A percentile compares a stretch with the other conserved stretches of the same genome.
These are phyloP conservation scores for Xylaria sp. DNA, from an alignment of 2,329 filamentous ascomycete genomes.

Conservation along the genomic window DNA sequence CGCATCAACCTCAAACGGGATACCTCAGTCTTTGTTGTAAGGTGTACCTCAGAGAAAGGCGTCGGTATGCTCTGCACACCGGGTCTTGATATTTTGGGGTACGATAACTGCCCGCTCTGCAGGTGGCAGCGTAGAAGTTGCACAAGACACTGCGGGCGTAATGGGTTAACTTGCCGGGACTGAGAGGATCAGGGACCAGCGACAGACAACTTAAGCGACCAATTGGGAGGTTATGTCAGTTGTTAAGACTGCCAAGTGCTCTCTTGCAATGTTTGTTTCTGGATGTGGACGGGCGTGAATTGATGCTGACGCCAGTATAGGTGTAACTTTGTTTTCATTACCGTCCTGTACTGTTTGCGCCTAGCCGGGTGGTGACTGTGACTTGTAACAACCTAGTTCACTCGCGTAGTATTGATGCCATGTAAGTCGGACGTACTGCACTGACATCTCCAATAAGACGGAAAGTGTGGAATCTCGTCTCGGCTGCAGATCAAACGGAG, in stretches of 20 bases:
- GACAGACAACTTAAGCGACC: slow-evolving; percentile 1
- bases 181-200: background rate
- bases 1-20: slow-evolving; percentile 14
- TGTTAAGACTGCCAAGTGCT: background rate
- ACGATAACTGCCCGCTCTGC: slow-evolving; percentile 17
- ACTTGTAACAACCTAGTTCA: background rate
- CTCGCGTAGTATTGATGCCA: background rate
- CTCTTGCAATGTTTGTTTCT: slow-evolving; percentile 2
- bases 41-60: background rate
- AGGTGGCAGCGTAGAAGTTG: background rate
- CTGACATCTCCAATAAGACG: slow-evolving; percentile 25
- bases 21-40: slow-evolving; percentile 7
- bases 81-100: no score
- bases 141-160: background rate
- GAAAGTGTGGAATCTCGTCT: slow-evolving; percentile 11
- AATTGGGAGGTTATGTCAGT: background rate
- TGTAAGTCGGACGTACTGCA: slow-evolving; percentile 28
- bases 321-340: background rate
- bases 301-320: background rate
- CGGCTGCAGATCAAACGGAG: slow-evolving; percentile 18
- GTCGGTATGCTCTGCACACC: background rate
- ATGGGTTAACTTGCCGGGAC: slow-evolving; percentile 9
- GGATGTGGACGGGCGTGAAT: background rate
- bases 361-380: background rate
- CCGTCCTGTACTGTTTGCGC: background rate